Evolutionary conservation across 163 green algal species (phyloP).

Genomic region (Coccomyxa subellipsoidea): DNA sequence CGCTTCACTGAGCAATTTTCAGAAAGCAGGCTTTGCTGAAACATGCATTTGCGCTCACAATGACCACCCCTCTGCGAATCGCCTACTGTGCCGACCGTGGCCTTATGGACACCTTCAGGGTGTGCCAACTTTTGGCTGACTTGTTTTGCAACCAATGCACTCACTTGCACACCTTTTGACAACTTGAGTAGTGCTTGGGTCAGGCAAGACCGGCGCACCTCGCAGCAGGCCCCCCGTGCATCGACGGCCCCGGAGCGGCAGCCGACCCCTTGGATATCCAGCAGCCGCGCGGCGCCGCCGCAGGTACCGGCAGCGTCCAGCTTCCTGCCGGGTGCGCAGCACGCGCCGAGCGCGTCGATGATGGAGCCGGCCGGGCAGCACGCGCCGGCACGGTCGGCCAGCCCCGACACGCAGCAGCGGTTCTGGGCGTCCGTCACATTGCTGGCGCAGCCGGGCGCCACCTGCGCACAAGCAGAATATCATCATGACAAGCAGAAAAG

Average conservation of each 20-base stretch:
- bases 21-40: too few species aligned
- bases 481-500: neutral
- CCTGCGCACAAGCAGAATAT: conserved; percentile 3
- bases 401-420: conserved; percentile 39
- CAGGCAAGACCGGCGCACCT: neutral
- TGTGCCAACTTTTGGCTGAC: too few species aligned
- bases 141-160: too few species aligned
- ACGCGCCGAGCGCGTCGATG: conserved; percentile 42
- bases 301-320: conserved; percentile 64
- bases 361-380: conserved; percentile 36
- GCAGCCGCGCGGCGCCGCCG: conserved; percentile 27
- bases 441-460: conserved; percentile 26
- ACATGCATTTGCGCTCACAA: too few species aligned
- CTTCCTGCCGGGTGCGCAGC: conserved; percentile 33
- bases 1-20: too few species aligned
- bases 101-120: too few species aligned
- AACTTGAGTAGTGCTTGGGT: too few species aligned
- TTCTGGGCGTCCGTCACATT: conserved; percentile 26
- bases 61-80: too few species aligned
- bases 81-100: too few species aligned
- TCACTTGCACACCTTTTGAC: too few species aligned
- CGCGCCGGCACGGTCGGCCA: conserved; percentile 21
- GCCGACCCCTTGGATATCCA: conserved; percentile 50
- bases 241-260: conserved; percentile 42
- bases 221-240: conserved; percentile 58